Base-by-base conservation (phyloP, 345 rosid species). In the Kandelia obovata region DNA sequence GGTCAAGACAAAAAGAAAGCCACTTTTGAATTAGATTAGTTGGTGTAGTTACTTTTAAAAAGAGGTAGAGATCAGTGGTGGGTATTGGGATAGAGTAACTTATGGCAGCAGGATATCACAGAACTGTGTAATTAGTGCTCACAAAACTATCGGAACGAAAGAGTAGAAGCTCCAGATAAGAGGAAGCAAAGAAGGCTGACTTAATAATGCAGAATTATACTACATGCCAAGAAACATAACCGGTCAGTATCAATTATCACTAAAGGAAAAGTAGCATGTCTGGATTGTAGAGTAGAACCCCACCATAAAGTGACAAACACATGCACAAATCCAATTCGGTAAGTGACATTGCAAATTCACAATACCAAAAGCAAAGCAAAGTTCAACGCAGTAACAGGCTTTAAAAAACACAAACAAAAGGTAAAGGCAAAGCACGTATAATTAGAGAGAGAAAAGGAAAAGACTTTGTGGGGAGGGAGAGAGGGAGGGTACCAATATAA, bases 401-500 rank as follows among this genome's bases (percentile, higher is more conserved):
- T 56, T 56, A 56, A 46, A 34, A 28, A 62, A 16, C 37, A n/a
- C 6, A 46, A 7, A n/a, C 6, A 46, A 7, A 61, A 17, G 6
- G 23, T 0, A 20, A 64, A 11, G 28, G 43, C 15, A 66, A 69
- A 35, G 53, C 55, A 30, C 55, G 25, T 1, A 58, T 34, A 3
- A 26, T 28, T 9, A 55, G 58, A 66, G 8, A 43, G 46, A 37
- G 37, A 58, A 35, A 35, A 23, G 28, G 23, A 15, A 20, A 27
- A 64, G 52, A 11, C 13, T 1, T 0, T 13, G 49, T 9, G 19
- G 49, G 49, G 49, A 39, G 13, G 47, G 58, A 66, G 1, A 34
- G 37, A 11, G 65, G 35, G 35, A 34, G 37, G 37, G 9, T 25
- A 87, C 87, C 92, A 5, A 86, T 34, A 67, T 63, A 84, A 64